These are phyloP conservation scores for Naganishia friedmannii DNA, from an alignment of 768 basidiomycete genomes.

Conservation along the genomic window DNA sequence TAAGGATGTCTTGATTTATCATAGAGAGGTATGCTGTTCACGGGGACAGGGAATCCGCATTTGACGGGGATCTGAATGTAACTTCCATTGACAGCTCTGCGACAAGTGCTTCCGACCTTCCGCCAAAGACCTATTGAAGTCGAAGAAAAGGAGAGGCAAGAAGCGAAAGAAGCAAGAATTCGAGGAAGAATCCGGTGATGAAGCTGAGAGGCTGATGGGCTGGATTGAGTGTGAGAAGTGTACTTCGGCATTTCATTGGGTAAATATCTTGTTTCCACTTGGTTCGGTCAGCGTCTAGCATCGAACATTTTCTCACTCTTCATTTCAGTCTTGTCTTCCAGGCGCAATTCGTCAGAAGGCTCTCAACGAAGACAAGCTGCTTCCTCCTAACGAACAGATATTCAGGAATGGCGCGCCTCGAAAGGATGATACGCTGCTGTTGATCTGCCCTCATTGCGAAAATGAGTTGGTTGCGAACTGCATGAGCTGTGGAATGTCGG, in stretches of 20 bases:
- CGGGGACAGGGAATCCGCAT: neutral
- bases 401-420: slow-evolving; percentile 7
- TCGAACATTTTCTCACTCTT: neutral
- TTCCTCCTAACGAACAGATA: slow-evolving; percentile 8
- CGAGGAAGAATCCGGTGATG: slow-evolving; percentile 3
- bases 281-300: no score
- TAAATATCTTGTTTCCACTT: neutral
- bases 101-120: slow-evolving; percentile 25
- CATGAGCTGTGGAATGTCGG: slow-evolving; percentile 15
- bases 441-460: slow-evolving; percentile 15
- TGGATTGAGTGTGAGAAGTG: slow-evolving; percentile 27
- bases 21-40: neutral
- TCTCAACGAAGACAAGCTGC: slow-evolving; percentile 20
- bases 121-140: slow-evolving; percentile 6
- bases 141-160: slow-evolving; percentile 15
- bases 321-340: slow-evolving; percentile 12
- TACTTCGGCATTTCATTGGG: slow-evolving; percentile 27
- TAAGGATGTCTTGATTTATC: slow-evolving; percentile 19
- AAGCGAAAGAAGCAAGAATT: slow-evolving; percentile 19
- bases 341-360: neutral
- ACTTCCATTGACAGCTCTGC: slow-evolving; percentile 5
- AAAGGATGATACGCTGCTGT: slow-evolving; percentile 4
- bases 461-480: slow-evolving; percentile 12
- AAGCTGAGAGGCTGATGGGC: slow-evolving; percentile 22
- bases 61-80: neutral